Evolutionary conservation across 2,329 filamentous ascomycete species (phyloP), one percentile per base, ranked within the genome.

Genomic region (Neoscytalidium dimidiatum): DNA sequence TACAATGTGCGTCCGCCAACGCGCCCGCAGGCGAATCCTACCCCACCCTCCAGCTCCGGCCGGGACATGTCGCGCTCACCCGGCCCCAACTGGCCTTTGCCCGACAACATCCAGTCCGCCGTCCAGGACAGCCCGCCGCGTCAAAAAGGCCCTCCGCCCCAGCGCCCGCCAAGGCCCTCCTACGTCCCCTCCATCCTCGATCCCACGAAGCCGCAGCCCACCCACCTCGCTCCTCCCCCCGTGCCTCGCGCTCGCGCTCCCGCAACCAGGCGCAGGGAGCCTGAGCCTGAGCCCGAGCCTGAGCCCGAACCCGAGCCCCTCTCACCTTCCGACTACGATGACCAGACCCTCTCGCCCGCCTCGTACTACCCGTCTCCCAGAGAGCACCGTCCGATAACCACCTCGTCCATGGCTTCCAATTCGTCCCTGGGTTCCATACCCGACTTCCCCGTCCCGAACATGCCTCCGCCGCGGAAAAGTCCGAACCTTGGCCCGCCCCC

Each of bases 401-500:
- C 71, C 0, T 77, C 76, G 3, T 80, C 78, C 11, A 72, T 71
- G 4, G 72, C 73, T 38, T 80, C 78, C n/a, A 3, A 75, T 75
- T 81, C 78, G 0, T 80, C 79, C 0, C 66, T 78, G 19, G 78
- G 76, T 17, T 75, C 74, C 1, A 77, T 80, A 65, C 78, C 79
- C 2, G 79, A 81, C 57, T 80, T 80, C 49, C 77, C 79, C 7
- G 69, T 77, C 48, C 73, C 78, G 6, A 73, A 72, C 43, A 72
- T 73, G 69, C 72, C 70, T 57, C 62, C 71, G 7, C 69, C 75
- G 41, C 79, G 79, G 64, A 72, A 73, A 49, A 77, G 77, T 21
- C 78, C 79, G 11, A 79, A 77, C 57, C 71, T 83, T 35, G 81
- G 81, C 3, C 81, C 81, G 23, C 81, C 81, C n/a, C 81, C 81